phyloP scores from a whole-genome alignment of 345 rosid genomes.

The Carallia brachiata region DNA sequence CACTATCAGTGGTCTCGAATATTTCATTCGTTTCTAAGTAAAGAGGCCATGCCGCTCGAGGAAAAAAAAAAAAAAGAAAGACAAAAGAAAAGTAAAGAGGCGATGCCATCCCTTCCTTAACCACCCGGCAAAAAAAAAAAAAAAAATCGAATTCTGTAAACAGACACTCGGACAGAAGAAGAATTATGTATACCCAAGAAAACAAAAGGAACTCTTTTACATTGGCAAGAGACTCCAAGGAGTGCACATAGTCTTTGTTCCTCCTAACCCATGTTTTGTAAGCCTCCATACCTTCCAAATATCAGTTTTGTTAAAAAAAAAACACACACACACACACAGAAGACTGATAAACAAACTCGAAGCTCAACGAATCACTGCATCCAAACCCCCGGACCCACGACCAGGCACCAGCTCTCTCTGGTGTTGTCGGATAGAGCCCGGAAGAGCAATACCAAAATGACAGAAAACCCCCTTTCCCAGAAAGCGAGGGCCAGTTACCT shows the following conservation, averaged over 20 bases:
- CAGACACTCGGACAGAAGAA: background rate
- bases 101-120: too few relatives aligned
- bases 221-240: constrained; percentile 87
- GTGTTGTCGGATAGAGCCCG: constrained; percentile 11
- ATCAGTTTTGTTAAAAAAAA: background rate
- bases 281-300: constrained; percentile 63
- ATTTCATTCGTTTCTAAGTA: too few relatives aligned
- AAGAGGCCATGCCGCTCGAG: too few relatives aligned
- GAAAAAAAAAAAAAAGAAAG: too few relatives aligned
- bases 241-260: constrained; percentile 80
- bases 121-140: too few relatives aligned
- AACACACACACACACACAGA: background rate
- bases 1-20: background rate
- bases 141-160: too few relatives aligned
- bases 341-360: background rate
- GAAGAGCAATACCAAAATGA: background rate
- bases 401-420: background rate
- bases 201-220: constrained; percentile 38
- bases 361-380: constrained; percentile 7
- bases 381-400: background rate
- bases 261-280: constrained; percentile 88
- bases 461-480: background rate
- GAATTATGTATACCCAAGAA: background rate
- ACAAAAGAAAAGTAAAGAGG: too few relatives aligned
- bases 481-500: too few relatives aligned